These are phyloP conservation scores for Nitzschia sp. DNA, from an alignment of 108 stramenopile species.

Conservation along the genomic window DNA sequence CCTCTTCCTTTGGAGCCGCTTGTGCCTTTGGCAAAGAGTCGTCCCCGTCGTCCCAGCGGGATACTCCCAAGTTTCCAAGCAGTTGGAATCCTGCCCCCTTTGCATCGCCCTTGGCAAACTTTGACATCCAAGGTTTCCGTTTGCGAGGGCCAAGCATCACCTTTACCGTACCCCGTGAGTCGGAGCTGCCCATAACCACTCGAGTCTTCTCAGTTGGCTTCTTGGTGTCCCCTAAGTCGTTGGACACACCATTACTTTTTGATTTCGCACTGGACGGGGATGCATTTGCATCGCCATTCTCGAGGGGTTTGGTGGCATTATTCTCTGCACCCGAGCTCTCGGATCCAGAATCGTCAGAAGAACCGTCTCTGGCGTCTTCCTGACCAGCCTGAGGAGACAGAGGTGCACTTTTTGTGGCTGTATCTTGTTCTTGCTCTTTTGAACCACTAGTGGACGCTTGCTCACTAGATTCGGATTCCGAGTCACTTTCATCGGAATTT, in stretches of 20 bases:
- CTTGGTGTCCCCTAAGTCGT: too few relatives aligned
- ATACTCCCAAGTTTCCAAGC: conserved; percentile 54
- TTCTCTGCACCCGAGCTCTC: neutral
- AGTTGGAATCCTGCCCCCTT: conserved; percentile 43
- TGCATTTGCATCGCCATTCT: too few relatives aligned
- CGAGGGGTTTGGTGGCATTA: neutral
- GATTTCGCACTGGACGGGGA: too few relatives aligned
- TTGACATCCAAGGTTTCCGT: conserved; percentile 58
- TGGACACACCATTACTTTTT: too few relatives aligned
- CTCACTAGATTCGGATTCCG: too few relatives aligned
- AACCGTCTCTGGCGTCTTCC: neutral
- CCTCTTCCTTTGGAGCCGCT: conserved; percentile 8
- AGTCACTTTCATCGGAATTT: too few relatives aligned
- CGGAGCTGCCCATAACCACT: conserved; percentile 39
- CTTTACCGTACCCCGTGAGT: conserved; percentile 57
- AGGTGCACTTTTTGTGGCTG: neutral
- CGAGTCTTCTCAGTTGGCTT: conserved; percentile 12
- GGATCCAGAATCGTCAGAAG: conserved; percentile 2
- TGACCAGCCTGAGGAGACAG: neutral
- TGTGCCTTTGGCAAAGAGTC: conserved; percentile 10
- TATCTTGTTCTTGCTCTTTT: neutral
- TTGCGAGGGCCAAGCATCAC: conserved; percentile 61
- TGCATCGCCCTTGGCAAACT: conserved; percentile 21
- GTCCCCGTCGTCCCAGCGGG: conserved; percentile 65
- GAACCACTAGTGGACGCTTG: neutral